These are phyloP conservation scores for Blakeslea trispora DNA, from an alignment of 371 early-diverging fungal genomes.

Conservation along the genomic window DNA sequence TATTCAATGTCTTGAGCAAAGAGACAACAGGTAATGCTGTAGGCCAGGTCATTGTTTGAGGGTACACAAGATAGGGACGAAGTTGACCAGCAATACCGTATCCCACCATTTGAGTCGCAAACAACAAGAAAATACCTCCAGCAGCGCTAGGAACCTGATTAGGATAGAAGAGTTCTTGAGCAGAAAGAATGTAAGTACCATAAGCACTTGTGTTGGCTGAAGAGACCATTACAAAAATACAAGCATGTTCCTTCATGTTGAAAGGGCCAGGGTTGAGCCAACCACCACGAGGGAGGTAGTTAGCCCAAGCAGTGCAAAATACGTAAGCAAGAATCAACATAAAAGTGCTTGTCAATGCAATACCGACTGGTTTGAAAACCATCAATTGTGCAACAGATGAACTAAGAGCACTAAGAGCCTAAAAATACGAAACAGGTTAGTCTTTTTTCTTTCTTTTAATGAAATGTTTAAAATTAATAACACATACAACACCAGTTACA, in stretches of 20 bases:
- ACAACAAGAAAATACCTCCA: constrained; percentile 54
- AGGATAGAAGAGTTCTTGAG: constrained; percentile 55
- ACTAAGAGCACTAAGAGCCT: not conserved
- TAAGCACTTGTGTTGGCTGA: constrained; percentile 45
- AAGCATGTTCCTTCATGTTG: constrained; percentile 47
- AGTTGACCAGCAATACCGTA: constrained; percentile 83
- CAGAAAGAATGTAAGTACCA: constrained; percentile 56
- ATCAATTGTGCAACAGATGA: not conserved
- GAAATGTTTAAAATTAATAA: not conserved
- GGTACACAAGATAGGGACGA: constrained; percentile 79
- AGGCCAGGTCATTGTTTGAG: constrained; percentile 90
- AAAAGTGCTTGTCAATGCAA: constrained; percentile 42
- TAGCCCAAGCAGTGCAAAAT: constrained; percentile 36
- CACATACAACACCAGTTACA: constrained; percentile 36
- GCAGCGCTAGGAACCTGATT: constrained; percentile 39
- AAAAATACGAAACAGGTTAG: not conserved
- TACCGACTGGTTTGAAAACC: constrained; percentile 43
- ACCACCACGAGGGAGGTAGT: constrained; percentile 27
- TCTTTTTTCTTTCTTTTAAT: not conserved
- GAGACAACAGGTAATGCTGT: constrained; percentile 73
- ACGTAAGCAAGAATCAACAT: constrained; percentile 49
- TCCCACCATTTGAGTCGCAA: constrained; percentile 77
- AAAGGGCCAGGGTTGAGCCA: constrained; percentile 52
- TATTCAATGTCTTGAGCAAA: constrained; percentile 72
- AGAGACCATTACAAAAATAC: constrained; percentile 43